Base-by-base conservation (phyloP, 2,329 filamentous ascomycete species). In the Thermothelomyces thermophilus region DNA sequence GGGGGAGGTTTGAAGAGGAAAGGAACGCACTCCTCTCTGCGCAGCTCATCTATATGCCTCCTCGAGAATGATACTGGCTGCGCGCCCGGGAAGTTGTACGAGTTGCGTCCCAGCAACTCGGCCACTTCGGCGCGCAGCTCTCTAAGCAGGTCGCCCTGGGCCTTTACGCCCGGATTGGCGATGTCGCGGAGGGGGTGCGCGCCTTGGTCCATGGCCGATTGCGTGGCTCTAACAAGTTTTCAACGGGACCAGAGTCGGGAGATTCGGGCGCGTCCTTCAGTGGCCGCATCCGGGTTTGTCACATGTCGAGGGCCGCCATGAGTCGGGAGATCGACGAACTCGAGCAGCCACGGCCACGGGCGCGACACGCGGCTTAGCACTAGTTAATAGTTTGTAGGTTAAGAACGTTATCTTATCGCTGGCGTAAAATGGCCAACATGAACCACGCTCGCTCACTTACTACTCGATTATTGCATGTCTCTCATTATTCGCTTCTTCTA, bases 1-100 rank as follows among this genome's bases (percentile, higher is more conserved):
- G 9, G 11, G 44, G 28, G 8, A 11, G 34, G 17, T 6, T 31
- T 3, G 31, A 19, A 33, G 10, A 43, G 34, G 24, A 24, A 24
- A 16, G 17, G 16, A 13, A 46, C 76, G 58, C 68, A 86, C 81
- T 97, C 93, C 63, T 86, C 76, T 51, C 77, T 76, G 54, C 84
- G 82, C 31, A 98, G 77, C 70, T 94, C 90, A n/a, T 82, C 72
- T 9, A 97, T 70, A 67, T 98, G 93, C 60, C 80, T 76, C 51
- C 85, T 77, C 48, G 87, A 77, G 66, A 98, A 98, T 63, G 88
- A 95, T 57, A 98, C 90, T 13, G 93, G 93, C 68, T 98, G 93
- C 45, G 93, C 91, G 62, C 83, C 93, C 0, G 93, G 90, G 60
- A 98, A 98, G 56, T 71, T 76, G 20, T 72, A 70, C 58, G 80